Percentiles rank a stretch among this genome's conserved stretches.
These are phyloP conservation scores for Zychaea mexicana DNA, from an alignment of 371 early-diverging fungal species.

Conservation along the genomic window DNA sequence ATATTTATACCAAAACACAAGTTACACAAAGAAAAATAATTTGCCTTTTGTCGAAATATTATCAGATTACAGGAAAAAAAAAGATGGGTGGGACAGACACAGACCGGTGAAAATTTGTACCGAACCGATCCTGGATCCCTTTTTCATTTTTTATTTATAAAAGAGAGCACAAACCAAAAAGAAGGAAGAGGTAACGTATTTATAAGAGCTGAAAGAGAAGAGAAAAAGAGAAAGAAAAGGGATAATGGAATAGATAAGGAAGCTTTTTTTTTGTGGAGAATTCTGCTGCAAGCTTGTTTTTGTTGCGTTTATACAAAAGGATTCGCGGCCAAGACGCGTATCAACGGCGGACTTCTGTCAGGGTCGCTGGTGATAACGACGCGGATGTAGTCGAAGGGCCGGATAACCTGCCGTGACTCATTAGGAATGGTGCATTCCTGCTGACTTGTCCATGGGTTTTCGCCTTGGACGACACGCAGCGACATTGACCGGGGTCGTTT, in stretches of 20 bases:
- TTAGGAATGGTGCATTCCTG: slow-evolving; percentile 38
- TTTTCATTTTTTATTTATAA: background rate
- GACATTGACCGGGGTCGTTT: slow-evolving; percentile 37
- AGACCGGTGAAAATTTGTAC: background rate
- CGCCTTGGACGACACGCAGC: slow-evolving; percentile 37
- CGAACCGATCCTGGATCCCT: background rate
- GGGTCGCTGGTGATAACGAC: slow-evolving; percentile 69
- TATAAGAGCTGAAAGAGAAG: background rate
- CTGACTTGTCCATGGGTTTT: slow-evolving; percentile 36
- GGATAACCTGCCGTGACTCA: slow-evolving; percentile 55
- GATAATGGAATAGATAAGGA: background rate
- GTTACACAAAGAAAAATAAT: background rate
- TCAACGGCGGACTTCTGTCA: slow-evolving; percentile 65
- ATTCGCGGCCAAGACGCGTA: slow-evolving; percentile 68
- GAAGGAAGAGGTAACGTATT: too few species aligned
- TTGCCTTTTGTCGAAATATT: background rate
- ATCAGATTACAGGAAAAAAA: background rate
- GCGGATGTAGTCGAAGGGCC: slow-evolving; percentile 62
- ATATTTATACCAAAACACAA: background rate
- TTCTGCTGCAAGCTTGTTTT: background rate
- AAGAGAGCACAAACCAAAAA: background rate
- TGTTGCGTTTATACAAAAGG: slow-evolving; percentile 43
- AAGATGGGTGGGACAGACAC: background rate
- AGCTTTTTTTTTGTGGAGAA: background rate
- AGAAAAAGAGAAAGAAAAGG: background rate